Base-by-base conservation (phyloP, 2,329 filamentous ascomycete genomes). In the Paecilomyces fulvus region DNA sequence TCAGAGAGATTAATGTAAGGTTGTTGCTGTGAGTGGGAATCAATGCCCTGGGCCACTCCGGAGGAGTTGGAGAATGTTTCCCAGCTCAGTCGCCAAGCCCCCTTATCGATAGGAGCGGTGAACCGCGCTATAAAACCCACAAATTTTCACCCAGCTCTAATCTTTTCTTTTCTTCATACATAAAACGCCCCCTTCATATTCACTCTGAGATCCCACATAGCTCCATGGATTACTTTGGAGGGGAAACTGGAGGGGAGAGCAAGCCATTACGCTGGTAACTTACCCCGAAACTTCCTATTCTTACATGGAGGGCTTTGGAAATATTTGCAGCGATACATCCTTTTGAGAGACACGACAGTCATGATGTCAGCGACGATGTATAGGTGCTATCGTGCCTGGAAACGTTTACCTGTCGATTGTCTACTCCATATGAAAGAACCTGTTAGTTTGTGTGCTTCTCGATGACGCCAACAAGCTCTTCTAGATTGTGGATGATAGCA, bases 401-500 rank as follows among this genome's bases (percentile, higher is more conserved):
- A 12, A 6, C 10, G 10, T 9, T 2, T 14, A 21, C 3, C 48
- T 49, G 10, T 49, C 21, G 3, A 10, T 20, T 49, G 9, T 23
- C 3, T 6, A 55, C 49, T 21, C 28, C 30, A 31, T 37, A 17
- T n/a, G 5, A 17, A 43, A 43, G n/a, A 20, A 17, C 9, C 9
- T 31, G 33, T 51, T 21, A 8, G 30, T 14, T 54, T 53, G 54
- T 30, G n/a, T 50, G 8, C 12, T 64, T 62, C 54, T 67, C 61
- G 11, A 74, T 65, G 49, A 64, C 66, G 12, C 70, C 67, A 0
- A 84, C 73, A 2, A 85, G 83, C 59, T 85, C 77, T 56, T 83
- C 80, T 28, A 89, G 75, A 6, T 80, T 80, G 31, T 67, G 70
- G 2, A 79, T 80, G 20, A 85, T 73, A 9, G 81, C 68, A 0